These are phyloP conservation scores for Actinomortierella wolfii DNA, from an alignment of 371 early-diverging fungal genomes.

Conservation along the genomic window DNA sequence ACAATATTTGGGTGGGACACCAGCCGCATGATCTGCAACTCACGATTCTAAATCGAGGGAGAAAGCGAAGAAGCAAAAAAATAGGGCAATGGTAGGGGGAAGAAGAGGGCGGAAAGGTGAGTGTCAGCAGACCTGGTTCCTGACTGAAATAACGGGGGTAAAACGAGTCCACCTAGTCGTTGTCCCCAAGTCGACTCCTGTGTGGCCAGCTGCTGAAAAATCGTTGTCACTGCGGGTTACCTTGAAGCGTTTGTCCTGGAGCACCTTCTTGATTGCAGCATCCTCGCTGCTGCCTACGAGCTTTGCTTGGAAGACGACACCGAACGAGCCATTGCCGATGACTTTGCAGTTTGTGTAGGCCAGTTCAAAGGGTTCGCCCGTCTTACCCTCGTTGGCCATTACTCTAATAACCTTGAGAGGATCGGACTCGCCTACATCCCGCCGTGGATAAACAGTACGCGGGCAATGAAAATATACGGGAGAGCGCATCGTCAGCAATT, in stretches of 20 bases:
- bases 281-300: conserved; percentile 78
- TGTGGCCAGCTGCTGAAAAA: too few relatives aligned
- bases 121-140: too few relatives aligned
- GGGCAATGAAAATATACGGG: too few relatives aligned
- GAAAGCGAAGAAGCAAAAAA: not conserved
- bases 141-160: too few relatives aligned
- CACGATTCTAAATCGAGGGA: conserved; percentile 77
- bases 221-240: too few relatives aligned
- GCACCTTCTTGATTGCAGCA: conserved; percentile 94
- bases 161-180: too few relatives aligned
- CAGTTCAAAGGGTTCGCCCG: conserved; percentile 81
- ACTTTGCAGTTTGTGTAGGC: conserved; percentile 88
- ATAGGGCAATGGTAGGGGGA: not conserved
- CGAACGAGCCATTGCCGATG: conserved; percentile 96
- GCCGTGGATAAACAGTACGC: conserved; percentile 1
- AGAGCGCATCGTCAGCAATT: too few relatives aligned
- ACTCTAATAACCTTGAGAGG: conserved; percentile 49
- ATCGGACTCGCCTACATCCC: conserved; percentile 55
- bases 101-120: not conserved
- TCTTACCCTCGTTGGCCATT: conserved; percentile 83
- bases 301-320: conserved; percentile 95
- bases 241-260: conserved; percentile 97
- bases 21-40: conserved; percentile 93
- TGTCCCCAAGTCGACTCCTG: too few relatives aligned
- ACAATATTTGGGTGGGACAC: conserved; percentile 91